A percentile compares a stretch with the other conserved stretches of the same genome.
These are phyloP conservation scores for Dissophora globulifera DNA, from an alignment of 192 early-diverging fungal genomes.

Conservation along the genomic window DNA sequence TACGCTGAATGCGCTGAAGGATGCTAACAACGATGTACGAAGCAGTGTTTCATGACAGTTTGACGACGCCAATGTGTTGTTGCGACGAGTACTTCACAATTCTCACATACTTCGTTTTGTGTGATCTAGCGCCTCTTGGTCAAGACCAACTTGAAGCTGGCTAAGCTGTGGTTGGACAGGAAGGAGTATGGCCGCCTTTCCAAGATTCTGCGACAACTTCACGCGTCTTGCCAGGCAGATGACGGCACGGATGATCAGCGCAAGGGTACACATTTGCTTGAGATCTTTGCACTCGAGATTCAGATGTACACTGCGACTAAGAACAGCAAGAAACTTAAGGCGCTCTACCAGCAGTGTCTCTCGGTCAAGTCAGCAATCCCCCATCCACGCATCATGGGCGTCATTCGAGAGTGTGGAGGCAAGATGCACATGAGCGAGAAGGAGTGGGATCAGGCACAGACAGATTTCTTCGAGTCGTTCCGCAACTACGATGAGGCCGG, in stretches of 20 bases:
- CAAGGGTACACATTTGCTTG: conserved; percentile 92
- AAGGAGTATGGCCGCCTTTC: conserved; percentile 78
- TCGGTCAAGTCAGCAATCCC: conserved; percentile 93
- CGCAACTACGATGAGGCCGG: conserved; percentile 99
- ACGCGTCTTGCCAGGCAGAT: conserved; percentile 78
- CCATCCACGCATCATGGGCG: conserved; percentile 95
- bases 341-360: conserved; percentile 88
- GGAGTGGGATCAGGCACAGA: conserved; percentile 92
- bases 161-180: conserved; percentile 85
- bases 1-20: conserved; percentile 76
- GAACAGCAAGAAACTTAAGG: conserved; percentile 90
- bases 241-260: conserved; percentile 88
- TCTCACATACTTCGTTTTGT: too few relatives aligned
- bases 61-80: too few relatives aligned
- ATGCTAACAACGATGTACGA: conserved; percentile 83
- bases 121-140: conserved; percentile 75
- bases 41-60: too few relatives aligned
- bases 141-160: conserved; percentile 88
- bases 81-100: too few relatives aligned
- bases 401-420: conserved; percentile 96
- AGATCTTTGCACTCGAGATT: conserved; percentile 95
- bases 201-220: conserved; percentile 84
- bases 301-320: conserved; percentile 94
- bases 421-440: conserved; percentile 98
- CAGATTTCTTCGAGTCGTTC: conserved; percentile 97